phyloP scores from a whole-genome alignment of 371 early-diverging fungal species.

The Sporodiniella umbellata region DNA sequence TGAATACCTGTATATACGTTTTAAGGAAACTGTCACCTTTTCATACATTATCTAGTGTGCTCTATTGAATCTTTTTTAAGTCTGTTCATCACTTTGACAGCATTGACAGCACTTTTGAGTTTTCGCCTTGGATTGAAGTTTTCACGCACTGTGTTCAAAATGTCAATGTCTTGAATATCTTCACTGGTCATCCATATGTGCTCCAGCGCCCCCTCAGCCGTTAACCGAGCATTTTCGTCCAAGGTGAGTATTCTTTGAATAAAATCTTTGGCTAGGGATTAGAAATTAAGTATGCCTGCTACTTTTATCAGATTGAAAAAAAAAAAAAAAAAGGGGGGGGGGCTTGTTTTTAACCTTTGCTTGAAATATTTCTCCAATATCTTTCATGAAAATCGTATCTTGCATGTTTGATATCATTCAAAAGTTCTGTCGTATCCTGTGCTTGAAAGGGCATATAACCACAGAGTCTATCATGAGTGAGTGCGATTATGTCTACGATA shows the following conservation, averaged over 20 bases:
- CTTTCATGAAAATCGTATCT: slow-evolving; percentile 74
- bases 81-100: slow-evolving; percentile 38
- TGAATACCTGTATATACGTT: no score
- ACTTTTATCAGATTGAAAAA: neutral
- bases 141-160: slow-evolving; percentile 67
- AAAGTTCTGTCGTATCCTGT: slow-evolving; percentile 57
- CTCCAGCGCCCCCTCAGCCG: slow-evolving; percentile 76
- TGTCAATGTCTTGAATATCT: slow-evolving; percentile 59
- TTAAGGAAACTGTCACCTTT: no score
- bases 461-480: slow-evolving; percentile 38
- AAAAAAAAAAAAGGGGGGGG: no score
- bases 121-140: slow-evolving; percentile 58
- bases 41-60: no score
- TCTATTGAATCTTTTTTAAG: no score
- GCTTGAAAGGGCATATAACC: slow-evolving; percentile 81
- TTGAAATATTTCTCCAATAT: slow-evolving; percentile 78
- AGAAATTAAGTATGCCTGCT: no score
- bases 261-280: slow-evolving; percentile 80
- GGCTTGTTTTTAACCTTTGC: slow-evolving; percentile 46
- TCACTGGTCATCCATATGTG: slow-evolving; percentile 82
- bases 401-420: slow-evolving; percentile 62
- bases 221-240: slow-evolving; percentile 71
- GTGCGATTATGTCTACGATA: neutral
- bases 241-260: slow-evolving; percentile 76
- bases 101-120: slow-evolving; percentile 38